Evolutionary conservation across 192 early-diverging fungal genomes (phyloP), one percentile per base, ranked within the genome.

Genomic region (Backusella westeae): DNA sequence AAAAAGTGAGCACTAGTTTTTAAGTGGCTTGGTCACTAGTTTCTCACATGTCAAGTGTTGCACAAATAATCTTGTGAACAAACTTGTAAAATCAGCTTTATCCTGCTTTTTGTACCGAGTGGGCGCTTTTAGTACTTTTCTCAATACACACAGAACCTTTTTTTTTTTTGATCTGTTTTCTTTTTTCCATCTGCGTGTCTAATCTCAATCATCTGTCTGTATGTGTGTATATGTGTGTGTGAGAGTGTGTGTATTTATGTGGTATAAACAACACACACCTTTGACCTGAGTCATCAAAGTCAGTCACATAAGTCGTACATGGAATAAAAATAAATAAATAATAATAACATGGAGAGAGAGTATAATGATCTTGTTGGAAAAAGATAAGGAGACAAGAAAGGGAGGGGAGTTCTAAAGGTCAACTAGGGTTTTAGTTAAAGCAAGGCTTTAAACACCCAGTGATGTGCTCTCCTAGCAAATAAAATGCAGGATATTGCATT

Each of bases 31-130:
- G 56, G 56, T 63, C 56, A 63, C 4, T 63, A 63, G 56, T 4
- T 63, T 63, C 56, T 29, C 56, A 63, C 26, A 29, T 63, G 56
- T 14, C 12, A 9, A n/a, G 6, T 15, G 46, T 49, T 29, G 29
- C 56, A 63, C 21, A 63, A 12, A 14, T 63, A 32, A 63, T 63
- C 56, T 63, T 63, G 56, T 63, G 56, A 63, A 63, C 56, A 63
- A 29, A 29, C 56, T 63, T 63, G 56, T 63, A 63, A 63, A 63
- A 63, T 63, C 56, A 63, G 23, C 56, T 63, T 63, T 63, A 63
- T 63, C 56, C 56, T 63, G 56, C 56, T 63, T 63, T 59, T 59
- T 59, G 23, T 59, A 59, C 23, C n/a, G 56, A 59, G 23, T 59
- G 23, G 53, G 53, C 53, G 53, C 21, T 56, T 56, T 56, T 56